Evolutionary conservation across 1,284 basidiomycete species (phyloP), one percentile per base, ranked within the genome.

Genomic region (Coniferiporia weirii): DNA sequence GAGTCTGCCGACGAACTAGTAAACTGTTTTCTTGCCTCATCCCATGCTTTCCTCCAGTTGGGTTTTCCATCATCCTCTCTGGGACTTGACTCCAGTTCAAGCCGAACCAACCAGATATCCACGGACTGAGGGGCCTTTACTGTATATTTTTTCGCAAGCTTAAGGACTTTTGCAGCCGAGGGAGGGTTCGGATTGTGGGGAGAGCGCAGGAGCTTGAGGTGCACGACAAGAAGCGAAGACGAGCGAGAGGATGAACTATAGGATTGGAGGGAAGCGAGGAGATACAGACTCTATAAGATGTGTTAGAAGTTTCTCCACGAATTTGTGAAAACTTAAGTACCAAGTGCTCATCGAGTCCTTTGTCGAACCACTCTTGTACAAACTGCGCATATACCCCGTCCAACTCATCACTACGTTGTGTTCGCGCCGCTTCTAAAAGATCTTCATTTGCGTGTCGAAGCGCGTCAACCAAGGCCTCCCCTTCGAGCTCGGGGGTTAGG

Each of bases 381-480:
- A 88, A 89, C 46, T 72, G 70, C 13, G 76, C 74, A 68, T 89
- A 89, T 44, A 76, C 73, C n/a, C 66, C 62, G 22, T 47, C 34
- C 45, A 59, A 32, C 17, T 54, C 52, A 13, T 54, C 35, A 35
- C 53, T 51, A 22, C 59, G 46, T 17, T 52, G 59, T 19, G 32
- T n/a, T 17, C 63, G 63, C 49, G 76, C 69, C 27, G 71, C 70
- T 20, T 61, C 65, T 12, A 74, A 55, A 59, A 89, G 73, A 61
- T 75, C 78, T 63, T 86, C 83, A 65, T 86, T 88, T 7, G 87
- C 84, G 9, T 61, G 65, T 62, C 75, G 75, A 38, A 90, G 68
- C 13, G 74, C 80, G 17, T 86, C 82, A 12, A 89, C 77, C 10
- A 89, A 69, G 5, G 69, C 76, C 64, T 75, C 76, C 6, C 75